These are phyloP conservation scores for Globisporangium lucens DNA, from an alignment of 352 stramenopile species.

Conservation along the genomic window DNA sequence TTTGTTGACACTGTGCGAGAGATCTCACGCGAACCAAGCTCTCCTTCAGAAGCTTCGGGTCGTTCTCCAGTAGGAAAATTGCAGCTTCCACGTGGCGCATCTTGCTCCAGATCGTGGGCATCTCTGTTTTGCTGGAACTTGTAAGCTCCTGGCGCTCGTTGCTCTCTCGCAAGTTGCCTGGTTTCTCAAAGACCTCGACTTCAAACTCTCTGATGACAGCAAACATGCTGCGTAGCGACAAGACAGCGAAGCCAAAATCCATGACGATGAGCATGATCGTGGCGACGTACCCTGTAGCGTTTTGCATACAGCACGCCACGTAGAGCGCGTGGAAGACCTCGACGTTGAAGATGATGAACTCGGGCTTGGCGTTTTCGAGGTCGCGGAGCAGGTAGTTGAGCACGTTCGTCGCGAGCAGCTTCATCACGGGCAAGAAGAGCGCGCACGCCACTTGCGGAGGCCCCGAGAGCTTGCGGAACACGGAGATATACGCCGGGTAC, in stretches of 20 bases:
- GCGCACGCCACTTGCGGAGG: slow-evolving; percentile 18
- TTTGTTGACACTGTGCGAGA: no score
- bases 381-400: neutral
- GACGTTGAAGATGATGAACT: slow-evolving; percentile 41
- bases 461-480: slow-evolving; percentile 20
- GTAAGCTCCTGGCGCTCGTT: no score
- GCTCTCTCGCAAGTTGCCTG: neutral
- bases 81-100: no score
- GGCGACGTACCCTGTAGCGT: slow-evolving; percentile 21
- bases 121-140: no score
- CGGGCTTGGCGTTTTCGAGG: slow-evolving; percentile 31
- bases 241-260: slow-evolving; percentile 18
- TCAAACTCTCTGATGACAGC: neutral
- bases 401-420: slow-evolving; percentile 17
- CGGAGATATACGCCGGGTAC: slow-evolving; percentile 29
- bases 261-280: slow-evolving; percentile 29
- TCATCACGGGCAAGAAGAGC: slow-evolving; percentile 29
- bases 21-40: no score
- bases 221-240: neutral
- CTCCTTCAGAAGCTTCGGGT: no score
- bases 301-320: slow-evolving; percentile 36
- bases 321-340: no score
- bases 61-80: no score
- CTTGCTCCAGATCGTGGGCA: no score
- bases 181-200: neutral